Evolutionary conservation across 164 flowering plant species (phyloP), one percentile per base, ranked within the genome.

Genomic region (Annona cherimola): DNA sequence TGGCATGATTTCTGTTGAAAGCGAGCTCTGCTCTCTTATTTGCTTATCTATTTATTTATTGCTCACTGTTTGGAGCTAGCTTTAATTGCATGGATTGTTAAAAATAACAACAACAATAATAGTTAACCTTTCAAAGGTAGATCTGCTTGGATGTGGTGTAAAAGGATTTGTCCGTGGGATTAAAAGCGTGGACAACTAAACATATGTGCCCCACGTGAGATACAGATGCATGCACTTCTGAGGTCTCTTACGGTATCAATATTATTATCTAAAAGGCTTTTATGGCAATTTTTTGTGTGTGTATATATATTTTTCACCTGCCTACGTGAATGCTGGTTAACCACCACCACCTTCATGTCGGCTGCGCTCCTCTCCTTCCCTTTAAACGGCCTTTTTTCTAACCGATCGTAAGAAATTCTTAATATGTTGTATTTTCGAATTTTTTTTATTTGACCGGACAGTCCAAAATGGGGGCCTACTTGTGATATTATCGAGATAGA

Each of bases 321-420:
- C 35, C 35, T 26, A 26, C 35, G 35, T 26, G 35, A 26, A 26
- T 45, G 45, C 57, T 45, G 45, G 8, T 67, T 67, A 67, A 18
- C 69, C 41, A 67, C 57, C 57, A 6, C 45, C 57, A 19, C 45
- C n/a, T 67, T 67, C 69, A 67, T 45, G 69, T 46, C 57, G 19
- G 19, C 69, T 45, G 19, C 45, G 69, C 59, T 67, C 14, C 41
- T 19, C 19, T 67, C 45, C 69, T 67, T 45, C 54, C 26, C 45
- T 40, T 57, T 26, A 55, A 67, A 45, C 57, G 45, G 57, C 39
- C 8, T 39, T 4, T 19, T 45, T 44, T 19, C 69, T 67, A 50
- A 9, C 14, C 55, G 35, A 26, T 7, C 57, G 18, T 20, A 16
- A 60, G 63, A 60, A 18, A 60, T 20, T 60, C 63, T 18, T 16